Base-by-base conservation (phyloP, 2,329 filamentous ascomycete species). In the Tetracladium maxilliforme region DNA sequence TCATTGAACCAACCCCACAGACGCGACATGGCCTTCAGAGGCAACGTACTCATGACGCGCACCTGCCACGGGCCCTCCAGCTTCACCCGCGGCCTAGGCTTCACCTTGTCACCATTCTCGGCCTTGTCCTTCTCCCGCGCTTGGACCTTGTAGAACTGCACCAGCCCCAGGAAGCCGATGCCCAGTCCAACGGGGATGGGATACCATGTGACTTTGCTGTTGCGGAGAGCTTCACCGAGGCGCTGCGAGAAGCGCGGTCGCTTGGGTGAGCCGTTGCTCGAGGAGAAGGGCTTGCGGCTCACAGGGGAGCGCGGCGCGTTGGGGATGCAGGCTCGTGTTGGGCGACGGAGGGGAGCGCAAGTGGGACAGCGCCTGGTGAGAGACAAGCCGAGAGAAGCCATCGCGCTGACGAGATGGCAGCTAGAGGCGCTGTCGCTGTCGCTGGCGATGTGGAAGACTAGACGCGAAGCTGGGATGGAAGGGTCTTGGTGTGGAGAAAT, bases 1-100 rank as follows among this genome's bases (percentile, higher is more conserved):
- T 80, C 74, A 42, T 82, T 82, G 56, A 82, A 80, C 29, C 58
- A 64, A 12, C 76, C 76, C 76, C 76, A 82, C 33, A 77, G 39
- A 23, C 76, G 63, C 13, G 74, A 80, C 23, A 81, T 57, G 9
- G 72, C 74, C 45, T 82, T 82, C 26, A 82, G 51, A 11, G 76
- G 76, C 26, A 82, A 51, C 1, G 73, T 80, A 14, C 72, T 78
- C 68, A 82, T 78, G 38, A 81, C 64, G 43, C 79, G 72, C 26
- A 82, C 70, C 34, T 75, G 70, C 70, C 59, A 62, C 28, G 8
- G 19, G 27, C n/a, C n/a, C n/a, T n/a, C n/a, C n/a, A n/a, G n/a
- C n/a, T n/a, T 19, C 18, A 19, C 9, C 18, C 9, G 9, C 11
- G 18, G 9, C 18, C 18, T 9, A 19, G 18, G 11, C n/a, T 23